phyloP scores from a whole-genome alignment of 345 rosid genomes.

The Eucalyptus polyanthemos region DNA sequence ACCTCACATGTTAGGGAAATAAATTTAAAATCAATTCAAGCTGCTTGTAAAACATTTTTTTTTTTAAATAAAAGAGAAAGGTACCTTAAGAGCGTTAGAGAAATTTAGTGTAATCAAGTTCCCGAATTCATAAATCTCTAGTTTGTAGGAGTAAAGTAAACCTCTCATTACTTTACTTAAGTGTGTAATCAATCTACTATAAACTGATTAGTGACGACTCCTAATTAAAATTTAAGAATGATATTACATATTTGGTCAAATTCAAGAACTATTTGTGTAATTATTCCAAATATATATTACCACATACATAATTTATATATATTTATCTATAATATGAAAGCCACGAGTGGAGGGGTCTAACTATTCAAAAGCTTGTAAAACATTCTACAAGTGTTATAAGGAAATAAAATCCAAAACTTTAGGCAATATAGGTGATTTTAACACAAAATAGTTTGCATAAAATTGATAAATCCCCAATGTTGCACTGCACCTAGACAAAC shows the following conservation, averaged over 20 bases:
- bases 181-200: fast-evolving
- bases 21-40: too few relatives aligned
- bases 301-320: too few relatives aligned
- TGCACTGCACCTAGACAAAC: not conserved
- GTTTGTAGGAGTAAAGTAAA: too few relatives aligned
- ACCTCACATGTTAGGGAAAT: too few relatives aligned
- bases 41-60: fast-evolving
- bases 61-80: too few relatives aligned
- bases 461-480: not conserved
- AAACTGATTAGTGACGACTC: fast-evolving
- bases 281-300: too few relatives aligned
- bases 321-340: not conserved
- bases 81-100: fast-evolving
- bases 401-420: not conserved
- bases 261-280: too few relatives aligned
- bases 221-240: too few relatives aligned
- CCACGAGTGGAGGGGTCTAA: not conserved
- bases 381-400: not conserved
- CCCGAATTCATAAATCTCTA: fast-evolving
- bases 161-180: too few relatives aligned
- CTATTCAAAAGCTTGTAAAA: not conserved
- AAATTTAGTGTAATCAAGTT: too few relatives aligned
- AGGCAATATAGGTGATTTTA: not conserved
- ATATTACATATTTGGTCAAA: too few relatives aligned
- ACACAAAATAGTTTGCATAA: not conserved